These are phyloP conservation scores for Bisporella sp. DNA, from an alignment of 2,329 filamentous ascomycete species.

Conservation along the genomic window DNA sequence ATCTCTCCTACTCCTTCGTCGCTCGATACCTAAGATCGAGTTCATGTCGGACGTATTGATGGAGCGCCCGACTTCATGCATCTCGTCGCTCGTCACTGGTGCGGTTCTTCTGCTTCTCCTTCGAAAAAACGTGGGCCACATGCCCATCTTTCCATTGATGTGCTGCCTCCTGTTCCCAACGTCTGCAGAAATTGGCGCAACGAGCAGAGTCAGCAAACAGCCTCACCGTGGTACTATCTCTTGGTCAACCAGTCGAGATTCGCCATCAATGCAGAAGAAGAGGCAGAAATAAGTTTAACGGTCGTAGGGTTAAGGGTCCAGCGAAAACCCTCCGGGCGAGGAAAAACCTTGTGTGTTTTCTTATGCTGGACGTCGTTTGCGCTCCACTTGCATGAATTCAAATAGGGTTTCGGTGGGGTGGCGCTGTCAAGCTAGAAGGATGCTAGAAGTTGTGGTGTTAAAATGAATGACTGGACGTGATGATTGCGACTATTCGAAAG, in stretches of 20 bases:
- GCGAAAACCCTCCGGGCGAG: not conserved
- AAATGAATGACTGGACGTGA: no score
- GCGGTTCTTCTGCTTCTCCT: not conserved
- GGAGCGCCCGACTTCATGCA: not conserved
- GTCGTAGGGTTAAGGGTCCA: not conserved
- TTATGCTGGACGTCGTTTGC: not conserved
- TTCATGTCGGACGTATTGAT: not conserved
- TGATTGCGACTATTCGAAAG: no score
- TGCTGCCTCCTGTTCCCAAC: not conserved
- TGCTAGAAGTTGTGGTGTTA: no score
- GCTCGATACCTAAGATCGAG: conserved; percentile 21
- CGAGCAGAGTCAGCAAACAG: no score
- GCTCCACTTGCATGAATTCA: not conserved
- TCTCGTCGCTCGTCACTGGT: not conserved
- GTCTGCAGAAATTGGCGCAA: not conserved
- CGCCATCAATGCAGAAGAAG: not conserved
- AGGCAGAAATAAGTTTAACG: not conserved
- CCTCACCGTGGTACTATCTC: not conserved
- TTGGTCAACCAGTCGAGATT: not conserved
- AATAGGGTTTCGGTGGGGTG: no score
- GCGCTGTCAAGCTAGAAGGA: no score
- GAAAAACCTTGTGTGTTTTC: not conserved
- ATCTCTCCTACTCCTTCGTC: conserved; percentile 29
- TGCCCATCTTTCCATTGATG: not conserved
- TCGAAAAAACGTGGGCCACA: not conserved